phyloP scores from a whole-genome alignment of 345 rosid genomes.

The Murraya koenigii region DNA sequence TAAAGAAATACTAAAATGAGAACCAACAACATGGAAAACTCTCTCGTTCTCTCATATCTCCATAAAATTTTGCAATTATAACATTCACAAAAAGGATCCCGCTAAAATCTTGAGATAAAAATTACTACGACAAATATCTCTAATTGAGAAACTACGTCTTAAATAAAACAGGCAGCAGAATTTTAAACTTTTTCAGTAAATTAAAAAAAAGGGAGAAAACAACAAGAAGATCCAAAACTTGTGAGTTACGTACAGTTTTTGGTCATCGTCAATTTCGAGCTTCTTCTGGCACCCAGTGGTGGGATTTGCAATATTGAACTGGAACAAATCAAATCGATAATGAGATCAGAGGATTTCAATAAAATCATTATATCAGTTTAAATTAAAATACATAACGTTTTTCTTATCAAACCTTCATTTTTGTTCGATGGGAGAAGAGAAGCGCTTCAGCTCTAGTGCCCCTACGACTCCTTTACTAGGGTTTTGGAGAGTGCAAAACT shows the following conservation, averaged over 20 bases:
- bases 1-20: too few relatives aligned
- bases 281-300: constrained; percentile 58
- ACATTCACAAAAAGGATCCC: too few relatives aligned
- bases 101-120: too few relatives aligned
- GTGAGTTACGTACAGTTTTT: constrained; percentile 32
- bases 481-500: neutral
- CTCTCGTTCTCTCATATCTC: too few relatives aligned
- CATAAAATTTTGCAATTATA: too few relatives aligned
- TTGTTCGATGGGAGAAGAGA: neutral
- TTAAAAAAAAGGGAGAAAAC: neutral
- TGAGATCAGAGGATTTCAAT: neutral
- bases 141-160: neutral
- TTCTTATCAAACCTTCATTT: constrained; percentile 24
- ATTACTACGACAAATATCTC: too few relatives aligned
- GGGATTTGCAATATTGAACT: constrained; percentile 49
- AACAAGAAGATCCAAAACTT: neutral
- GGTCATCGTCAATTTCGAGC: constrained; percentile 54
- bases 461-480: constrained; percentile 9
- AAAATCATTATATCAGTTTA: neutral
- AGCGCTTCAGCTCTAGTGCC: constrained; percentile 11
- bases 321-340: constrained; percentile 6
- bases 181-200: neutral
- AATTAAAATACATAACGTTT: neutral
- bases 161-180: neutral
- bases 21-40: neutral